Evolutionary conservation across 2,329 filamentous ascomycete genomes (phyloP), one percentile per base, ranked within the genome.

Genomic region (Talaromyces sp.): DNA sequence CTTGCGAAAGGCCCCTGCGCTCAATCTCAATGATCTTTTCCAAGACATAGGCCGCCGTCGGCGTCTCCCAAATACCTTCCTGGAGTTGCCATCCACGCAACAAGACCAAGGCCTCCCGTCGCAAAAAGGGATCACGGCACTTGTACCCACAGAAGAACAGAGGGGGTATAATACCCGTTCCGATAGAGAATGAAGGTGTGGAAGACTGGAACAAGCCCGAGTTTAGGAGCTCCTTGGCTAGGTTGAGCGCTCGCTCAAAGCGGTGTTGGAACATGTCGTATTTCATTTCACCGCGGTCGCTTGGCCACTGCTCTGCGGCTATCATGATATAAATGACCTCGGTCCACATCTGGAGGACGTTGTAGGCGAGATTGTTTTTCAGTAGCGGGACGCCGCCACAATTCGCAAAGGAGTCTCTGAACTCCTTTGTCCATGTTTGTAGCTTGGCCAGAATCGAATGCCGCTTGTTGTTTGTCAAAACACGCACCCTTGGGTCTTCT

Each of bases 91-190:
- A 65, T 8, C 53, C 30, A 16, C 36, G 56, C 6, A 66, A 18
- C 18, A 61, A 55, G 23, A 27, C 27, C 36, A 53, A 42, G 57
- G 64, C 52, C 57, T 63, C 60, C 12, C 56, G 23, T 30, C 60
- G 55, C 47, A 72, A 60, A 2, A 62, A 14, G 65, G 65, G 66
- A 60, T 75, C 69, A 30, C 70, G 69, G 62, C 72, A 75, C 56
- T 72, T 74, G 47, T 69, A 68, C 1, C 69, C 71, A 23, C 70
- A 67, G 59, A 72, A 69, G 65, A 72, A 74, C 9, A 76, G 65
- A 10, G 74, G 72, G 27, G 72, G 67, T 5, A 74, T 67, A n/a
- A 75, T 60, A 4, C 72, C 72, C 27, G 69, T 66, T 28, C 70
- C 68, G 62, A 75, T 61, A 14, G 64, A 64, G 47, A 67, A 67